phyloP scores from a whole-genome alignment of 352 stramenopile species.

The Phytophthora brassicae region DNA sequence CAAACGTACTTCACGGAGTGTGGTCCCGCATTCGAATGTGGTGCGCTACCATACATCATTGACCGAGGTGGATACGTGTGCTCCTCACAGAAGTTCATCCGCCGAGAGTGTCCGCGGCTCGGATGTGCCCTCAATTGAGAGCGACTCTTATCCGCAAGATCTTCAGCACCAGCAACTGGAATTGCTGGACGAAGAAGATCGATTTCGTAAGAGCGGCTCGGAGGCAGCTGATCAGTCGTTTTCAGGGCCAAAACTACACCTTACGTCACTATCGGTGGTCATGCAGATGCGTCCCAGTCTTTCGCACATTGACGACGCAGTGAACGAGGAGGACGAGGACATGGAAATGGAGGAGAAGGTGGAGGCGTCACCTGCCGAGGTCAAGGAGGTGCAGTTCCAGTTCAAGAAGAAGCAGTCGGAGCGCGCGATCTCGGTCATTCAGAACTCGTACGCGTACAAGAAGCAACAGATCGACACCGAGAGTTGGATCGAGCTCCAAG shows the following conservation, averaged over 20 bases:
- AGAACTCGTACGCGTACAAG: conserved; percentile 86
- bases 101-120: conserved; percentile 43
- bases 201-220: conserved; percentile 20
- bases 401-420: conserved; percentile 89
- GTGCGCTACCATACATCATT: conserved; percentile 83
- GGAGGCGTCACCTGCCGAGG: conserved; percentile 45
- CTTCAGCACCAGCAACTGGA: conserved; percentile 33
- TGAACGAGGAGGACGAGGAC: conserved; percentile 71
- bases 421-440: conserved; percentile 70
- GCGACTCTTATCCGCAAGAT: conserved; percentile 15
- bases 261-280: conserved; percentile 67
- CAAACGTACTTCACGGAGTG: conserved; percentile 81
- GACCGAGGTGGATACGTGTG: conserved; percentile 56
- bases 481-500: conserved; percentile 72
- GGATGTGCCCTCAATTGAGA: conserved; percentile 32
- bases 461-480: conserved; percentile 82
- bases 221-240: conserved; percentile 49
- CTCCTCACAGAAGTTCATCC: conserved; percentile 29
- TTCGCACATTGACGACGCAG: conserved; percentile 73
- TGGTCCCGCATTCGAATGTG: conserved; percentile 71
- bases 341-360: conserved; percentile 57
- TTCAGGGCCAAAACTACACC: conserved; percentile 79
- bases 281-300: conserved; percentile 85
- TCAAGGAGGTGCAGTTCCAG: conserved; percentile 87
- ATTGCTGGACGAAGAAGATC: conserved; percentile 36